Conservation (phyloP, 1,284 basidiomycete genomes). For the Ganoderma sp. region DNA sequence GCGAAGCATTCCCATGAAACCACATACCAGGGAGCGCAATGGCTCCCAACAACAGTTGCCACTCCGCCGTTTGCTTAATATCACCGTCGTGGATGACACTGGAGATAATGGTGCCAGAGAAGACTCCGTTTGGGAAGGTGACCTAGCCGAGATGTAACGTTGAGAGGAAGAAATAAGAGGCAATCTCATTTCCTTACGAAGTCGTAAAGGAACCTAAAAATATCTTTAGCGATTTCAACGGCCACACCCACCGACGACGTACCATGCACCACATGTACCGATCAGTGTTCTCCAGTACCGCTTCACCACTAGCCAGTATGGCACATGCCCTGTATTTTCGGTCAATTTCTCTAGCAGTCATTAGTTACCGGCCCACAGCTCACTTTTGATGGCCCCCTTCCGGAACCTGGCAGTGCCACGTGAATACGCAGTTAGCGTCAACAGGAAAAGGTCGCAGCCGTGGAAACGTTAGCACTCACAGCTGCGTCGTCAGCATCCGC, state of each 20-base stretch:
- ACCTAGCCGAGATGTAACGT: constrained; percentile 45
- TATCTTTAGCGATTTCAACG: constrained; percentile 19
- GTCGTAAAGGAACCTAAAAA: constrained; percentile 72
- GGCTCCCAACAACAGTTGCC: constrained; percentile 70
- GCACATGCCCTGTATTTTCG: constrained; percentile 54
- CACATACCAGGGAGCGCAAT: constrained; percentile 68
- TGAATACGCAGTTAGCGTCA: constrained; percentile 8
- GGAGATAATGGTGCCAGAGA: constrained; percentile 66
- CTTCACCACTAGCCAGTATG: constrained; percentile 66
- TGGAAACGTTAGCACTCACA: constrained; percentile 44
- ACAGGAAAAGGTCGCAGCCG: constrained; percentile 10
- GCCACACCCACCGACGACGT: constrained; percentile 28
- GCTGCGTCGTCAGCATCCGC: constrained; percentile 70
- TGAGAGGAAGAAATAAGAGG: constrained; percentile 7
- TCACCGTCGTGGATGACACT: constrained; percentile 58
- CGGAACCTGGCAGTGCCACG: constrained; percentile 43
- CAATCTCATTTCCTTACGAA: constrained; percentile 50
- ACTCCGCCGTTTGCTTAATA: constrained; percentile 69
- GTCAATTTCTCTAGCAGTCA: constrained; percentile 15
- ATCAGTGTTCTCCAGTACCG: constrained; percentile 74
- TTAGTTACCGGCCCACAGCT: constrained; percentile 41
- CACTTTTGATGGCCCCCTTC: constrained; percentile 68
- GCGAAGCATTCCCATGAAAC: constrained; percentile 8
- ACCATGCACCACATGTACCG: constrained; percentile 78
- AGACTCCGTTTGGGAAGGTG: constrained; percentile 76